Conservation (phyloP, 305 asterid genomes). For the Fraxinus floribunda region DNA sequence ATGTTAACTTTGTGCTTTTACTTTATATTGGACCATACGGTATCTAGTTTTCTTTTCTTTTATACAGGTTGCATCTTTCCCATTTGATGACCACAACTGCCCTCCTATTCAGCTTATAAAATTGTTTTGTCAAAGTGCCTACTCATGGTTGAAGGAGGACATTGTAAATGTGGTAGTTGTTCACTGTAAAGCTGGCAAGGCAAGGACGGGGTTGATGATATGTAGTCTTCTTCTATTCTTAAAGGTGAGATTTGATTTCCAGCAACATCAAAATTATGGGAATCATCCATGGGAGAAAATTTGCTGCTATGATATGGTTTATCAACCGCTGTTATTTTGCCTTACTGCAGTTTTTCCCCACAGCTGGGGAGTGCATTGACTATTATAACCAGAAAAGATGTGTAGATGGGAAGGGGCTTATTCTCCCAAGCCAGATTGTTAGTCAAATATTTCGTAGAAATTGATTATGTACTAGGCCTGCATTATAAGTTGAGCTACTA, state of each 20-base stretch:
- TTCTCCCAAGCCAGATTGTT: constrained; percentile 96
- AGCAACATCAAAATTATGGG: constrained; percentile 17
- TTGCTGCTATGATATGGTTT: constrained; percentile 25
- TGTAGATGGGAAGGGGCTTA: constrained; percentile 89
- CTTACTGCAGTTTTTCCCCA: constrained; percentile 78
- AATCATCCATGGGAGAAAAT: constrained; percentile 19
- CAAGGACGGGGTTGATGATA: constrained; percentile 97
- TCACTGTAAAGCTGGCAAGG: constrained; percentile 99
- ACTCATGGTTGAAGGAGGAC: constrained; percentile 94
- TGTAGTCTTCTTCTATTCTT: constrained; percentile 94
- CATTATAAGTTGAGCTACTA: constrained; percentile 26
- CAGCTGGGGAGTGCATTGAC: constrained; percentile 89
- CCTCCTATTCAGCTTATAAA: constrained; percentile 91
- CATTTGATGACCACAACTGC: constrained; percentile 96
- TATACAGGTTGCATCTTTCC: constrained; percentile 92
- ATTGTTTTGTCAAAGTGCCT: constrained; percentile 93
- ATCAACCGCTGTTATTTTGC: constrained; percentile 25
- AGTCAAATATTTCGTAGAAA: constrained; percentile 40
- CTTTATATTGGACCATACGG: constrained; percentile 8
- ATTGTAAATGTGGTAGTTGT: constrained; percentile 94
- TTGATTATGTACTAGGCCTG: constrained; percentile 19
- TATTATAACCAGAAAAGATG: constrained; percentile 94
- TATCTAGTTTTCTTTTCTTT: constrained; percentile 26
- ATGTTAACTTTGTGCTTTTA: background rate
- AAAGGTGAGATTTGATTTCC: constrained; percentile 55